Conservation (phyloP, 1,284 basidiomycete genomes). For the Vanrija sp. region DNA sequence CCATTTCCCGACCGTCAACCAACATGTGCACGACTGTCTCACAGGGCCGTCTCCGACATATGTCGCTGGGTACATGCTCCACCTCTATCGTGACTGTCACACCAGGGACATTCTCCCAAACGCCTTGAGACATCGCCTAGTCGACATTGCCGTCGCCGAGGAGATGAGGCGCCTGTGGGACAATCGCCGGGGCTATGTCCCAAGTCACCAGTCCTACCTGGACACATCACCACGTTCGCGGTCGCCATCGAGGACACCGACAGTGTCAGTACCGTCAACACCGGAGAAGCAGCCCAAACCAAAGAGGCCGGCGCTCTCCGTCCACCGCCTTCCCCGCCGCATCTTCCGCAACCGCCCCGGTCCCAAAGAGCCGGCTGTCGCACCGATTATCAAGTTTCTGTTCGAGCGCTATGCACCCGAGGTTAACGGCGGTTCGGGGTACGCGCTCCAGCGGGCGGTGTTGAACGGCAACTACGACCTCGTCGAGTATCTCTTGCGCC, state of each 20-base stretch:
- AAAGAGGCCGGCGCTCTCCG: background rate
- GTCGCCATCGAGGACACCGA: background rate
- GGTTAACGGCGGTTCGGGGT: constrained; percentile 65
- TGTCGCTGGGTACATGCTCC: constrained; percentile 32
- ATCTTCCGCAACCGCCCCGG: constrained; percentile 31
- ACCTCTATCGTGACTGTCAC: constrained; percentile 23
- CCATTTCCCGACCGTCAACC: constrained; percentile 58
- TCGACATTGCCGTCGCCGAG: constrained; percentile 24
- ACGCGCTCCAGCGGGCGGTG: constrained; percentile 71
- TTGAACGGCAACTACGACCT: constrained; percentile 61
- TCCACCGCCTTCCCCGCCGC: constrained; percentile 39
- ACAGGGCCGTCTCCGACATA: constrained; percentile 30
- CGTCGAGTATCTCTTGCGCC: constrained; percentile 62
- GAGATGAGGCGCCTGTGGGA: constrained; percentile 36
- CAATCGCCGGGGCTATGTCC: constrained; percentile 15
- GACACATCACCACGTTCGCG: background rate
- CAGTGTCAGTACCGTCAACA: background rate
- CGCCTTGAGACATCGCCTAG: constrained; percentile 34
- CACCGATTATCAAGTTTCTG: constrained; percentile 46
- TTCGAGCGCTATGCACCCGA: constrained; percentile 28
- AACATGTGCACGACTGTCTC: constrained; percentile 56
- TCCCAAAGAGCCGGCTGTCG: constrained; percentile 13
- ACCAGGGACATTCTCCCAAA: constrained; percentile 22
- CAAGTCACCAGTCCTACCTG: too few species aligned
- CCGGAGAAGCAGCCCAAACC: background rate